phyloP scores from a whole-genome alignment of 2,329 filamentous ascomycete genomes.

The Apiospora hydei region DNA sequence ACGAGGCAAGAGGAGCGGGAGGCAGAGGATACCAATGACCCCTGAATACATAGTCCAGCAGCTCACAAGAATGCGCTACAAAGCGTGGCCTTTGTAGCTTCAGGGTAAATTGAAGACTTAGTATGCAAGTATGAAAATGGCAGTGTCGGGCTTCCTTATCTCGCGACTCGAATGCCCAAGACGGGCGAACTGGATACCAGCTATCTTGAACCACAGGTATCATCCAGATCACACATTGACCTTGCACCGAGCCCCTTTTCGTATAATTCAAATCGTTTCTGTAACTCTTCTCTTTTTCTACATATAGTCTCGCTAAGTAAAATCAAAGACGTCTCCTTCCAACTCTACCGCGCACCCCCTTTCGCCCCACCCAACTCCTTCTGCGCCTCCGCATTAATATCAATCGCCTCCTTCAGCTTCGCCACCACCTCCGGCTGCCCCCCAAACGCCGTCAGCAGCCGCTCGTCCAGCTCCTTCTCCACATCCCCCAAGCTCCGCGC shows the following conservation, averaged over 20 bases:
- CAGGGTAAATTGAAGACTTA: no score
- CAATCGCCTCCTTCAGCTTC: conserved; percentile 68
- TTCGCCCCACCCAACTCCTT: conserved; percentile 46
- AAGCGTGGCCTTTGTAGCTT: no score
- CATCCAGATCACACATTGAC: neutral
- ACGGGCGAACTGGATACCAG: neutral
- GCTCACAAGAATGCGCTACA: no score
- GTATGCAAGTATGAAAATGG: no score
- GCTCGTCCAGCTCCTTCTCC: conserved; percentile 62
- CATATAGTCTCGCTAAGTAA: neutral
- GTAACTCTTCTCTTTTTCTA: neutral
- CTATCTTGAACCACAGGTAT: neutral
- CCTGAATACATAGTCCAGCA: neutral
- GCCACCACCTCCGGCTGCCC: conserved; percentile 65
- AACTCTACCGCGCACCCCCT: neutral
- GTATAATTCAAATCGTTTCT: neutral
- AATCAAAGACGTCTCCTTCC: neutral
- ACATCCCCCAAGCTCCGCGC: conserved; percentile 59
- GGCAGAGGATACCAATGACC: neutral
- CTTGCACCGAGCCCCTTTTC: neutral
- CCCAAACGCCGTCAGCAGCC: conserved; percentile 65
- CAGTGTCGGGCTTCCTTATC: no score
- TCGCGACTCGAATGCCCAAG: no score
- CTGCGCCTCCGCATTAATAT: conserved; percentile 62
- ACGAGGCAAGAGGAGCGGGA: neutral